A percentile compares a stretch with the other conserved stretches of the same genome.
These are phyloP conservation scores for Quercus suber DNA, from an alignment of 306 rosid genomes.

Conservation along the genomic window DNA sequence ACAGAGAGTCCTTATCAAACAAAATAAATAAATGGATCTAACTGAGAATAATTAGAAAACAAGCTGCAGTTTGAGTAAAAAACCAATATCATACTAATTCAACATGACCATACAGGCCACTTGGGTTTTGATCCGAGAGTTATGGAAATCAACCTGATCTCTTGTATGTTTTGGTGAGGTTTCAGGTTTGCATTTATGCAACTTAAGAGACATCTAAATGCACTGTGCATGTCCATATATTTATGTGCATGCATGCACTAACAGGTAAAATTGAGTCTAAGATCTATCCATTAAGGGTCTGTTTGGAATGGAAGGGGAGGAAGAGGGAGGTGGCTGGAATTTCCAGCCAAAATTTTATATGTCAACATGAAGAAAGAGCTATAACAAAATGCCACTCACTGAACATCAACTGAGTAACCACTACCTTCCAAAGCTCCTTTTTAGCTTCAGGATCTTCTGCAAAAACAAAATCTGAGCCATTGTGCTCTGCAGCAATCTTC, in stretches of 20 bases:
- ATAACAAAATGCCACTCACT: slow-evolving; percentile 1
- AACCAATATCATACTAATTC: neutral
- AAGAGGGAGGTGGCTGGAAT: too few species aligned
- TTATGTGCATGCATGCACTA: neutral
- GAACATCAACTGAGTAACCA: slow-evolving; percentile 7
- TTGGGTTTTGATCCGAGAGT: neutral
- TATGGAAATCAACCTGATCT: neutral
- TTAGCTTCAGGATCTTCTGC: slow-evolving; percentile 87
- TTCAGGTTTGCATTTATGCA: neutral
- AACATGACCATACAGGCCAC: neutral
- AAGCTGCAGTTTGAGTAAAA: neutral
- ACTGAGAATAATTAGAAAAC: neutral
- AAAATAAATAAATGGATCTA: neutral
- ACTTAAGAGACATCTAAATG: neutral
- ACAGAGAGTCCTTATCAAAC: slow-evolving; percentile 7
- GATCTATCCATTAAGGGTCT: neutral
- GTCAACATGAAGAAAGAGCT: neutral
- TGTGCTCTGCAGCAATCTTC: slow-evolving; percentile 73
- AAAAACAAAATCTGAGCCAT: slow-evolving; percentile 91
- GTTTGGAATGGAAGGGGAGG: too few species aligned
- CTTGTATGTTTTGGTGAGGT: neutral
- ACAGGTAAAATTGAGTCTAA: neutral
- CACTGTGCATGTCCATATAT: neutral
- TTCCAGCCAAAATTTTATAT: neutral
- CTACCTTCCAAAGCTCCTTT: slow-evolving; percentile 92